Conservation (phyloP, 352 stramenopile genomes). For the Phytopythium aichiense region DNA sequence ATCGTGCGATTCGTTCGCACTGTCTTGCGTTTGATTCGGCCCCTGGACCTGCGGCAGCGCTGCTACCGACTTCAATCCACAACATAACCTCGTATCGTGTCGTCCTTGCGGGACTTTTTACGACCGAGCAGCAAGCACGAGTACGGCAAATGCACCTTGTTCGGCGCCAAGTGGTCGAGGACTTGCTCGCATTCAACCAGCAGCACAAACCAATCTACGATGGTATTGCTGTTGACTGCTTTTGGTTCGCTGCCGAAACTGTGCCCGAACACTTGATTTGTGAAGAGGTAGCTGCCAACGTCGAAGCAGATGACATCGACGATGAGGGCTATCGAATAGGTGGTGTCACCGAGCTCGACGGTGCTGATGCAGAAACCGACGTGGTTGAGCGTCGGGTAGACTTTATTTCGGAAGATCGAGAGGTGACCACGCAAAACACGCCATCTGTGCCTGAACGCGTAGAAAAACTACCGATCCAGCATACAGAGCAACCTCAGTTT, state of each 20-base stretch:
- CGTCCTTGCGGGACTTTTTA: constrained; percentile 16
- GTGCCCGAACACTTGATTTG: constrained; percentile 4
- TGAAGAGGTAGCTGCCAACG: not conserved
- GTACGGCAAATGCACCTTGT: constrained; percentile 12
- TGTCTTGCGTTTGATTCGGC: constrained; percentile 18
- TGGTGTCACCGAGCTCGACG: not conserved
- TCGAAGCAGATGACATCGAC: not conserved
- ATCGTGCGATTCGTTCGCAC: constrained; percentile 15
- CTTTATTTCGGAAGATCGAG: not conserved
- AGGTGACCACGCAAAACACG: not conserved
- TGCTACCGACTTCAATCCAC: constrained; percentile 13
- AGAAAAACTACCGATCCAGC: not conserved
- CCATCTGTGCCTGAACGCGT: not conserved
- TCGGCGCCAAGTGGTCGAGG: not conserved
- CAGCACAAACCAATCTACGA: not conserved
- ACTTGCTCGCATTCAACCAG: not conserved
- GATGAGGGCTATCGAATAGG: not conserved
- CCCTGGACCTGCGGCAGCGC: constrained; percentile 10
- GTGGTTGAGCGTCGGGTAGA: not conserved
- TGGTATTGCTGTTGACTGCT: not conserved
- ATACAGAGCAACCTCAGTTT: not conserved
- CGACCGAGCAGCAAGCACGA: constrained; percentile 7
- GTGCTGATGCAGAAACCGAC: not conserved
- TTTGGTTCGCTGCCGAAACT: not conserved
- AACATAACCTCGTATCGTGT: constrained; percentile 11